Conservation (phyloP, 495 filamentous ascomycete genomes). For the Xylona heveae region DNA sequence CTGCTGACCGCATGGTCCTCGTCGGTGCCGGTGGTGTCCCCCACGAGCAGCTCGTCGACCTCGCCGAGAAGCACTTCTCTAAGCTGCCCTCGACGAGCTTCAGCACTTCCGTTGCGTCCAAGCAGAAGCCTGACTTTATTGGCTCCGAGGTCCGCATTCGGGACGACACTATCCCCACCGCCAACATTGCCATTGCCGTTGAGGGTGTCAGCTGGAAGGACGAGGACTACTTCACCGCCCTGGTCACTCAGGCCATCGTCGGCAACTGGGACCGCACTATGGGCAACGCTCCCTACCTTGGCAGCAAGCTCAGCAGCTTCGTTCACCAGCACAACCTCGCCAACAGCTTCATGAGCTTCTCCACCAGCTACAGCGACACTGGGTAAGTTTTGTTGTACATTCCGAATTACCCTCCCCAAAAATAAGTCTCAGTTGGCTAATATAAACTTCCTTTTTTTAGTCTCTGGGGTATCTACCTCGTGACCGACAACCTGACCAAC, state of each 20-base stretch:
- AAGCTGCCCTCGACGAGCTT: constrained; percentile 46
- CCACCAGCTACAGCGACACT: constrained; percentile 97
- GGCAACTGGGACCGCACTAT: constrained; percentile 99
- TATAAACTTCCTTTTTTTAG: constrained; percentile 23
- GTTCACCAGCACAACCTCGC: constrained; percentile 85
- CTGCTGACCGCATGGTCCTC: constrained; percentile 96
- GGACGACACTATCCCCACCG: constrained; percentile 87
- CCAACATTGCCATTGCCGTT: constrained; percentile 95
- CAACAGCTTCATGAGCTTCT: constrained; percentile 99
- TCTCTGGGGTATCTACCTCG: constrained; percentile 98
- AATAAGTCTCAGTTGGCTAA: background rate
- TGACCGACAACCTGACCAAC: constrained; percentile 66
- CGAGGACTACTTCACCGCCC: constrained; percentile 93
- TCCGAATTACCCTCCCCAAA: background rate
- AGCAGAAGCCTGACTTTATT: constrained; percentile 78
- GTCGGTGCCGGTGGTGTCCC: constrained; percentile 89
- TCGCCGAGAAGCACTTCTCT: constrained; percentile 92
- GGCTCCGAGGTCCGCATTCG: constrained; percentile 87
- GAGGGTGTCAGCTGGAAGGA: constrained; percentile 99
- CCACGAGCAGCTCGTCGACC: constrained; percentile 78
- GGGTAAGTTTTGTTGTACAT: constrained; percentile 36
- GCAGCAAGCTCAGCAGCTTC: constrained; percentile 88
- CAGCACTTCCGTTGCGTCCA: constrained; percentile 43
- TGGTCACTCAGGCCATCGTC: constrained; percentile 91
- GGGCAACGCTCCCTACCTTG: constrained; percentile 88